Evolutionary conservation across 352 stramenopile species (phyloP).

Genomic region (Pythium biforme): DNA sequence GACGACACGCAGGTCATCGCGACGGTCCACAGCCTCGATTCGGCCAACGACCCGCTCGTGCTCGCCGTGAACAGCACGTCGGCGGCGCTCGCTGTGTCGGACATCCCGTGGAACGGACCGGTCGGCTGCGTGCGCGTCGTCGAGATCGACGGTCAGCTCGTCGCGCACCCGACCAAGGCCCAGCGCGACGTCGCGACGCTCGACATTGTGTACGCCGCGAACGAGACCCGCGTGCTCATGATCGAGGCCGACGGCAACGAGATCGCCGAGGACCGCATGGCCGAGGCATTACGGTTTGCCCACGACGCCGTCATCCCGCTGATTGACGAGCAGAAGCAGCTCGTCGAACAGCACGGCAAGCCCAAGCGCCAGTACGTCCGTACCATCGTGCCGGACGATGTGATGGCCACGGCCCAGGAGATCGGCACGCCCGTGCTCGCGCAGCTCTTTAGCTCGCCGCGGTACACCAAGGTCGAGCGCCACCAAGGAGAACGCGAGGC

Average conservation of each 20-base stretch:
- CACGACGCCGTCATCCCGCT: slow-evolving; percentile 54
- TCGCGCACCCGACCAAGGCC: slow-evolving; percentile 89
- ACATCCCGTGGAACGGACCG: slow-evolving; percentile 90
- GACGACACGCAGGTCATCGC: slow-evolving; percentile 95
- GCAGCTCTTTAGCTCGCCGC: slow-evolving; percentile 36
- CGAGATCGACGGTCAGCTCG: slow-evolving; percentile 79
- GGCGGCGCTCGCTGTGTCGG: slow-evolving; percentile 75
- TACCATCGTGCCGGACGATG: slow-evolving; percentile 42
- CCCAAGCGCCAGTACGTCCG: slow-evolving; percentile 62
- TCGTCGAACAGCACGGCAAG: slow-evolving; percentile 58
- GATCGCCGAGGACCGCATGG: slow-evolving; percentile 68
- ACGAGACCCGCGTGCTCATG: slow-evolving; percentile 77
- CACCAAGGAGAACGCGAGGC: slow-evolving; percentile 66
- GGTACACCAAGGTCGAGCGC: slow-evolving; percentile 54
- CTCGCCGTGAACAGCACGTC: slow-evolving; percentile 90
- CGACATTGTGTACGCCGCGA: slow-evolving; percentile 86
- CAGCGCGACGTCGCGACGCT: slow-evolving; percentile 74
- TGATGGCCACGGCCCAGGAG: slow-evolving; percentile 58
- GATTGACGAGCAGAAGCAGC: slow-evolving; percentile 61
- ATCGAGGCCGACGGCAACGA: slow-evolving; percentile 86
- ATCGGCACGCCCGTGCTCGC: slow-evolving; percentile 37
- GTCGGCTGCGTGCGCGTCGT: slow-evolving; percentile 89
- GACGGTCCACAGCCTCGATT: slow-evolving; percentile 87
- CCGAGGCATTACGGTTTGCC: slow-evolving; percentile 75
- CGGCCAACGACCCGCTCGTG: slow-evolving; percentile 82